These are phyloP conservation scores for Hanseniaspora occidentalis DNA, from an alignment of 805 yeast species.

Conservation along the genomic window DNA sequence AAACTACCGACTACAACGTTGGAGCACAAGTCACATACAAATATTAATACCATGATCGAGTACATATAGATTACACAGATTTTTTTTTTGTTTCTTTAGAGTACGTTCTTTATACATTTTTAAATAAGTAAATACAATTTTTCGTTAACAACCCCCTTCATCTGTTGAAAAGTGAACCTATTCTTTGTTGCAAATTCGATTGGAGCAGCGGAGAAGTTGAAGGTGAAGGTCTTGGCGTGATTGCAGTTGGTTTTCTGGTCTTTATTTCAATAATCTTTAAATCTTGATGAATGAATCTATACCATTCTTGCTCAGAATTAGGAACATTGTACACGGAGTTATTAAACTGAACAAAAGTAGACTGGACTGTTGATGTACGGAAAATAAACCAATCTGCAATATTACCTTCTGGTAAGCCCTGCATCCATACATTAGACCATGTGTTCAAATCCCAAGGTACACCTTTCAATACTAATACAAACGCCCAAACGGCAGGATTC, in stretches of 20 bases:
- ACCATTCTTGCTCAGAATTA: constrained; percentile 19
- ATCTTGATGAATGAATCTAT: constrained; percentile 15
- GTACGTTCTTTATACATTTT: too few relatives aligned
- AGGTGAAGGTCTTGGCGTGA: constrained; percentile 3
- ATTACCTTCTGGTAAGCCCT: neutral
- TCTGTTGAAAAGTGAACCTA: constrained; percentile 15
- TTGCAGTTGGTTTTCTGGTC: constrained; percentile 7
- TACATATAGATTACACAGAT: too few relatives aligned
- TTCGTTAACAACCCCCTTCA: too few relatives aligned
- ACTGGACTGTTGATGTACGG: constrained; percentile 1
- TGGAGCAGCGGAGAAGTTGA: constrained; percentile 5
- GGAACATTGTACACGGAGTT: constrained; percentile 25
- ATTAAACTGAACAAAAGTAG: constrained; percentile 4
- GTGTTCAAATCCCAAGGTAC: neutral
- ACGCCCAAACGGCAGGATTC: constrained; percentile 21
- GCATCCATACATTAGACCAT: neutral
- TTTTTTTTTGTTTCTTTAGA: too few relatives aligned
- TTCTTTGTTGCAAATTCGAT: constrained; percentile 8
- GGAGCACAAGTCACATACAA: constrained; percentile 53
- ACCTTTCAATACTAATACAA: constrained; percentile 18
- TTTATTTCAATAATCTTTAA: constrained; percentile 13
- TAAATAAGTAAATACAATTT: too few relatives aligned
- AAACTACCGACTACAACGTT: constrained; percentile 55
- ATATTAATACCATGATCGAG: constrained; percentile 7
- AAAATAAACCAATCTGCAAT: constrained; percentile 5